Base-by-base conservation (phyloP, 2,329 filamentous ascomycete species). In the Coniella vitis region DNA sequence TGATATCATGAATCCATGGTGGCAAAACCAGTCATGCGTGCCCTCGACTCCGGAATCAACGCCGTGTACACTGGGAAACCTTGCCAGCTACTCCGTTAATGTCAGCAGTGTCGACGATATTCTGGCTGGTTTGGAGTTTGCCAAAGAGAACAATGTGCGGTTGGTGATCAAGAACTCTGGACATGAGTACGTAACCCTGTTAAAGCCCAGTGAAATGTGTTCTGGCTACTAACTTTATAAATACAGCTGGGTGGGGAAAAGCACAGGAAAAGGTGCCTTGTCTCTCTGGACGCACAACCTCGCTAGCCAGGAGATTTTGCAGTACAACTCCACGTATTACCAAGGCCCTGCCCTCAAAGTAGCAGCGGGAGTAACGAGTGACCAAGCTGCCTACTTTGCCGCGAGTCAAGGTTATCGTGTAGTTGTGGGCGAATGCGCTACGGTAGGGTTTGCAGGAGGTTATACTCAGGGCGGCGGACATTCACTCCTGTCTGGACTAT, bases 401-500 rank as follows among this genome's bases (percentile, higher is more conserved):
- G 32, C 32, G 10, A 35, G 32, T n/a, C 4, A 13, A 12, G 32
- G 32, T 14, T 35, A 35, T 35, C 32, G 32, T 4, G 32, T 35
- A n/a, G 32, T 35, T 13, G 10, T 35, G 13, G 10, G 32, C 22
- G 19, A 8, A 17, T 38, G 41, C 13, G 21, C 52, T 55, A 76
- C 71, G 2, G 74, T 81, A 4, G 76, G 76, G 14, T 62, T 75
- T 36, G 63, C 66, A 13, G 73, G 73, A 31, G 69, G 70, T 9
- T 72, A 69, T 53, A 66, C 68, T 25, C 60, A 72, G 50, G 75
- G 73, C n/a, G 76, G 74, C 38, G 77, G 77, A 0, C 75, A 80
- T 57, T 74, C 71, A 13, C 73, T 74, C 2, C 57, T 81, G 41
- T 70, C 69, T 21, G 69, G 68, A 38, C 60, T 71, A 21, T 76